Base-by-base conservation (phyloP, 2,329 filamentous ascomycete species). In the Dothideomycetes sp. region DNA sequence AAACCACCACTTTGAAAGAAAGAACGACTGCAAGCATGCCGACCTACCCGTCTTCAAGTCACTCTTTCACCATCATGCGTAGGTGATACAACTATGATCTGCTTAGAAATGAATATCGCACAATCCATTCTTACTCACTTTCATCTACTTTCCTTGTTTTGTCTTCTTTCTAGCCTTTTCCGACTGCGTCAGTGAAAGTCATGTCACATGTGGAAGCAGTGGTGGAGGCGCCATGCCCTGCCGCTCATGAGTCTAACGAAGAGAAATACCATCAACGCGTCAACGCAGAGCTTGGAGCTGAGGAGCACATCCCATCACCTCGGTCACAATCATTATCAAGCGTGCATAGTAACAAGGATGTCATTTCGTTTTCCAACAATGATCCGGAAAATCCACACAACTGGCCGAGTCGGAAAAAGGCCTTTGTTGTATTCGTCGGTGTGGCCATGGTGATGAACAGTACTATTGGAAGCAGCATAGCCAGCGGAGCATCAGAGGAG, bases 381-480 rank as follows among this genome's bases (percentile, higher is more conserved):
- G 50, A 51, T 29, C 41, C 39, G n/a, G 49, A 43, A 12, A 45
- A 48, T 44, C 47, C 48, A 18, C 45, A 48, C 33, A 49, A 51
- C 37, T 51, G 48, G 48, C 35, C 43, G 2, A 32, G 11, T 16
- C 19, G 34, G 13, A 48, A 47, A 34, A 83, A 82, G 53, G 48
- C 60, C 2, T 60, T 64, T 25, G 67, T 82, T 5, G 53, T 80
- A 2, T 52, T 74, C 18, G 66, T 73, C 0, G 70, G 71, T 1
- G 74, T 77, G 60, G 55, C 72, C 47, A 67, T 71, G 39, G 77
- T 83, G 30, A 65, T 82, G 54, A 84, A 84, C 56, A 77, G 72
- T 18, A 83, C 80, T 8, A 74, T 84, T 60, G 74, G 73, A 1
- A 80, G 74, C 29, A 68, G 77, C 0, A 64, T 84, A 4, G 76